These are phyloP conservation scores for Crithidia fasciculata DNA, from an alignment of 208 protist genomes.

Conservation along the genomic window DNA sequence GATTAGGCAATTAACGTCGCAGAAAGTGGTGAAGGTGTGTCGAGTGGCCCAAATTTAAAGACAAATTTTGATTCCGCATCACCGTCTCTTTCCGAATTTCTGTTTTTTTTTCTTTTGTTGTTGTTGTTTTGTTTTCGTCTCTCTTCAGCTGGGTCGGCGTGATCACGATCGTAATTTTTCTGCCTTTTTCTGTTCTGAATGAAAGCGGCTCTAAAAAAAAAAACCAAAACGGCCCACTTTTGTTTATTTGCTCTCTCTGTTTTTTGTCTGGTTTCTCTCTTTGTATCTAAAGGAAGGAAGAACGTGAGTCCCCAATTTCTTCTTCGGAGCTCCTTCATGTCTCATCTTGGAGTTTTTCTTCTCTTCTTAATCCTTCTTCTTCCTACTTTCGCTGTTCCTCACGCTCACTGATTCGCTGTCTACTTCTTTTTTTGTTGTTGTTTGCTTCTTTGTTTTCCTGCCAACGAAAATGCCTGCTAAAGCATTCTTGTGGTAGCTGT, in stretches of 20 bases:
- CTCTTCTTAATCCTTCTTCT: no score
- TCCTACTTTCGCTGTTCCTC: no score
- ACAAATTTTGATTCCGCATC: not conserved
- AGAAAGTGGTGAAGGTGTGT: no score
- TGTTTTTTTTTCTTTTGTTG: constrained; percentile 13
- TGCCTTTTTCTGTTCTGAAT: not conserved
- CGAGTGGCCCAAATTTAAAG: no score
- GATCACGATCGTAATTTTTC: not conserved
- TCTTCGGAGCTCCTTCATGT: not conserved
- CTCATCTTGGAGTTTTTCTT: no score
- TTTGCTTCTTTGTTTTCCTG: constrained; percentile 3
- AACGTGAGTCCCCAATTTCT: not conserved
- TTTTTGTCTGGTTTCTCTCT: constrained; percentile 8
- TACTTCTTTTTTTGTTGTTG: constrained; percentile 2
- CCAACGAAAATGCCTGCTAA: no score
- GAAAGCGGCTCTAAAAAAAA: not conserved
- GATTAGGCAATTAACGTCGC: no score
- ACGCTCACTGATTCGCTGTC: no score
- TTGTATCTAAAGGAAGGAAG: not conserved
- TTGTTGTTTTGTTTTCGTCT: constrained; percentile 1
- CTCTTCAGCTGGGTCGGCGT: not conserved
- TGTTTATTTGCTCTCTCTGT: constrained; percentile 10
- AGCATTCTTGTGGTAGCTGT: no score
- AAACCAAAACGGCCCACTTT: not conserved
- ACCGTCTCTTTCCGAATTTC: not conserved